These are phyloP conservation scores for Coprinopsis sp. DNA, from an alignment of 768 basidiomycete species.

Conservation along the genomic window DNA sequence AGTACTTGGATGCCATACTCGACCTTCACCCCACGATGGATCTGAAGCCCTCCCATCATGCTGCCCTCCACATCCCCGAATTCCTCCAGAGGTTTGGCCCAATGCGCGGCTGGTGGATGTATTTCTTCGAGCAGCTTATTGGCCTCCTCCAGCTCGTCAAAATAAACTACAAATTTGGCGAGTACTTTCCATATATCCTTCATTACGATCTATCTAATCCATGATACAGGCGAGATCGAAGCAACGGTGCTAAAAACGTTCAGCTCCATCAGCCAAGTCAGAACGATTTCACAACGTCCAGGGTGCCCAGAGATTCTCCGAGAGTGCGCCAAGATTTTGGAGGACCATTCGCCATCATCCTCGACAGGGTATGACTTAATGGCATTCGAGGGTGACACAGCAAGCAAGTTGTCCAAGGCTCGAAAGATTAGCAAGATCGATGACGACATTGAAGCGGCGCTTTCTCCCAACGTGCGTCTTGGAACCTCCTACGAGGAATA, in stretches of 20 bases:
- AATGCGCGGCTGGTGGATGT: constrained; percentile 34
- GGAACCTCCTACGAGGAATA: too few species aligned
- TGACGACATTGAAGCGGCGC: too few species aligned
- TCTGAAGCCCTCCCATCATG: constrained; percentile 21
- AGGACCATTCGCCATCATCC: too few species aligned
- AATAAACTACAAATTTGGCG: constrained; percentile 27
- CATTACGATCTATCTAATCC: not conserved
- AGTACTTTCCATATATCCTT: not conserved
- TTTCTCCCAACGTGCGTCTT: too few species aligned
- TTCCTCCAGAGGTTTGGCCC: constrained; percentile 32
- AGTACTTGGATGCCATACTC: constrained; percentile 10
- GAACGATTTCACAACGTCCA: too few species aligned
- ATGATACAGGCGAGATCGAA: constrained; percentile 6
- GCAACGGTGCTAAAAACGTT: constrained; percentile 4
- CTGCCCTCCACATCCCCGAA: constrained; percentile 30
- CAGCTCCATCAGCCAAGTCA: not conserved
- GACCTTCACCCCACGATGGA: constrained; percentile 12
- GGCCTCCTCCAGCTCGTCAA: constrained; percentile 29
- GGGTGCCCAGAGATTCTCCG: too few species aligned
- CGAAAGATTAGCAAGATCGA: too few species aligned
- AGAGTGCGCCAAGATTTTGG: too few species aligned
- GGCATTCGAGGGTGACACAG: too few species aligned
- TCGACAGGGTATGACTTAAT: too few species aligned
- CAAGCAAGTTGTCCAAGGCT: too few species aligned
- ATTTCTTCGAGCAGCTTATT: constrained; percentile 35